These are phyloP conservation scores for Astrothelium macrocarpum DNA, from an alignment of 495 filamentous ascomycete genomes.

Conservation along the genomic window DNA sequence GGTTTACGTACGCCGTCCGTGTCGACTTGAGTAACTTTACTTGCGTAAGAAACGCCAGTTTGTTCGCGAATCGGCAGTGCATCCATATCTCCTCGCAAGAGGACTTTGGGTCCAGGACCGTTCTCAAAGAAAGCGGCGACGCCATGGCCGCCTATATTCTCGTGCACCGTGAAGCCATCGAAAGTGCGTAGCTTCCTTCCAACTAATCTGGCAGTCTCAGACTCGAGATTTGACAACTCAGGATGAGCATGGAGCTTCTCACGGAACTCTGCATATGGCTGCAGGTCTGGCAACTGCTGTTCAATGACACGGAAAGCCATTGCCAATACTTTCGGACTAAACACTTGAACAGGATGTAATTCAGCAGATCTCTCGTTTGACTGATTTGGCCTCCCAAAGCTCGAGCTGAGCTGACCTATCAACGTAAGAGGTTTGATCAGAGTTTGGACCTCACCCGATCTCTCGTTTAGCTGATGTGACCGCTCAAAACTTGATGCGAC, in stretches of 20 bases:
- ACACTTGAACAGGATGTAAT: no score
- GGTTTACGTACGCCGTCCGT: not conserved
- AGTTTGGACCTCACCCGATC: no score
- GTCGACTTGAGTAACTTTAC: not conserved
- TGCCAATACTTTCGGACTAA: no score
- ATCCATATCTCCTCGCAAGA: slow-evolving; percentile 3
- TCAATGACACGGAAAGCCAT: no score
- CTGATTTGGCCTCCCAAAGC: no score
- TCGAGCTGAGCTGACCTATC: no score
- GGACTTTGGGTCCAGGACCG: slow-evolving; percentile 3
- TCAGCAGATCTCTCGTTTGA: no score
- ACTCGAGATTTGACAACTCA: slow-evolving; percentile 2
- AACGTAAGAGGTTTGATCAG: no score
- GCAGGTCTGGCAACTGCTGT: not conserved
- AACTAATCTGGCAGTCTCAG: not conserved
- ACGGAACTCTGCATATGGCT: not conserved
- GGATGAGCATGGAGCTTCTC: not conserved
- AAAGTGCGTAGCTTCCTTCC: not conserved
- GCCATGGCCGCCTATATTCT: slow-evolving; percentile 7
- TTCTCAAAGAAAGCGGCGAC: slow-evolving; percentile 3
- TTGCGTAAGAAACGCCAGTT: slow-evolving; percentile 6
- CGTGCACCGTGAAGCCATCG: not conserved
- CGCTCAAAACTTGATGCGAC: no score
- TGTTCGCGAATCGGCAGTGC: slow-evolving; percentile 8
- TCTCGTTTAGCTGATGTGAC: no score